Evolutionary conservation across 2,329 filamentous ascomycete species (phyloP).

Genomic region (Clarireedia monteithiana): DNA sequence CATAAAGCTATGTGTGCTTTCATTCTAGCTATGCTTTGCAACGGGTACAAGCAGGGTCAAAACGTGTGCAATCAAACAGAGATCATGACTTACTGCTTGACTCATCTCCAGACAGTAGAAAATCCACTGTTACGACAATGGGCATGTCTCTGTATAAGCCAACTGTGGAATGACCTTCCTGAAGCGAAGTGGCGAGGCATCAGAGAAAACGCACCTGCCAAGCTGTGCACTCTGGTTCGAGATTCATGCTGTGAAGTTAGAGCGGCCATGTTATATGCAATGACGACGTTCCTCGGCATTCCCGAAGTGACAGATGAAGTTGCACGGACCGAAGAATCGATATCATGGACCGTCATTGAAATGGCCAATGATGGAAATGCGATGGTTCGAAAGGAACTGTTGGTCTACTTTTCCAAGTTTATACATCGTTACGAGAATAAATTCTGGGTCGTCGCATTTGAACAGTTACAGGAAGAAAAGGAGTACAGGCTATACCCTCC

Average conservation of each 20-base stretch:
- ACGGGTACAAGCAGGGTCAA: conserved; percentile 85
- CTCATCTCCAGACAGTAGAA: conserved; percentile 75
- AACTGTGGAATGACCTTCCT: conserved; percentile 84
- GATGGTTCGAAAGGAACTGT: conserved; percentile 84
- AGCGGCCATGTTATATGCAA: conserved; percentile 84
- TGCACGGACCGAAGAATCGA: conserved; percentile 80
- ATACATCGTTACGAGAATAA: conserved; percentile 85
- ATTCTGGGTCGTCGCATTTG: conserved; percentile 84
- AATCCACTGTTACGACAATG: conserved; percentile 89
- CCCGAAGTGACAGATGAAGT: conserved; percentile 88
- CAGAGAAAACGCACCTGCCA: conserved; percentile 68
- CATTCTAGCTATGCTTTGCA: conserved; percentile 95
- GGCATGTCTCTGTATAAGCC: conserved; percentile 91
- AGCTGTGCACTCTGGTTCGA: conserved; percentile 71
- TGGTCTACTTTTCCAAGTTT: conserved; percentile 91
- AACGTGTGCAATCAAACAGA: conserved; percentile 85
- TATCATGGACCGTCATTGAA: conserved; percentile 81
- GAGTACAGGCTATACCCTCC: conserved; percentile 54
- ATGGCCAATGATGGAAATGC: conserved; percentile 93
- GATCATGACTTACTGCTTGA: conserved; percentile 80
- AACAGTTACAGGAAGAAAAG: conserved; percentile 80
- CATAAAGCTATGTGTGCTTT: conserved; percentile 99
- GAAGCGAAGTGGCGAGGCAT: conserved; percentile 98
- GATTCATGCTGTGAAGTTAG: conserved; percentile 89
- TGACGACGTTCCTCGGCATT: conserved; percentile 91